Conservation (phyloP, 2,329 filamentous ascomycete genomes). For the Diplodia scrobiculata region DNA sequence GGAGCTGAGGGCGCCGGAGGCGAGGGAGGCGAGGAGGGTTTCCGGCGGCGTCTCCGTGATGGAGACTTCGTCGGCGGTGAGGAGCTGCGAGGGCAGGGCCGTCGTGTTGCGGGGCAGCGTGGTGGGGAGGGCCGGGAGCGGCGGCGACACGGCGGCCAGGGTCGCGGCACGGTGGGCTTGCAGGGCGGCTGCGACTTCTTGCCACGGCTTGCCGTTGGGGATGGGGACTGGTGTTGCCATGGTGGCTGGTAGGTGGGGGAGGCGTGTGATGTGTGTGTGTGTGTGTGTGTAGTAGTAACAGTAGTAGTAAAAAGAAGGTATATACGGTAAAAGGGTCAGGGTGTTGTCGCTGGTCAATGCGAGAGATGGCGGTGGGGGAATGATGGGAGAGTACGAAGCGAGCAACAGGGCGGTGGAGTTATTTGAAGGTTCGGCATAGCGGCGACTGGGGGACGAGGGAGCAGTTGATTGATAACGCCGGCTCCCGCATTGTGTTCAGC, state of each 20-base stretch:
- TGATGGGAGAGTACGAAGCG: background rate
- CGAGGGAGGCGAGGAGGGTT: constrained; percentile 38
- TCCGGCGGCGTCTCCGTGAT: constrained; percentile 45
- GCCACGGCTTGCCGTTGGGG: constrained; percentile 42
- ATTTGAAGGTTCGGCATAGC: constrained; percentile 5
- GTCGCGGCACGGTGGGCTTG: constrained; percentile 53
- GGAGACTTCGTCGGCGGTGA: constrained; percentile 40
- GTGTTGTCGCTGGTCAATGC: background rate
- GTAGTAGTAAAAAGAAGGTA: background rate
- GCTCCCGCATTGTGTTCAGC: background rate
- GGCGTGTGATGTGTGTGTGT: too few species aligned
- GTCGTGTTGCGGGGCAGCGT: constrained; percentile 52
- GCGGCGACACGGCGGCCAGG: constrained; percentile 47
- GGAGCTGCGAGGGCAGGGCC: constrained; percentile 47
- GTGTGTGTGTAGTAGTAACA: too few species aligned
- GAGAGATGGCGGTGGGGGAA: background rate
- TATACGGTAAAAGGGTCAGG: too few species aligned
- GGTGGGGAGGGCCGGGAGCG: constrained; percentile 42
- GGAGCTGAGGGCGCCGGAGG: constrained; percentile 35
- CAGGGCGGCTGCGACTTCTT: constrained; percentile 51
- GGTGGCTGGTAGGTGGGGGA: background rate
- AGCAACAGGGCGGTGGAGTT: background rate
- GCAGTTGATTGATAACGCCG: background rate
- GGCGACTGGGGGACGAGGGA: background rate
- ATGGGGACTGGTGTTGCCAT: constrained; percentile 8